These are phyloP conservation scores for Penicillium maclennaniae DNA, from an alignment of 495 filamentous ascomycete genomes.

Conservation along the genomic window DNA sequence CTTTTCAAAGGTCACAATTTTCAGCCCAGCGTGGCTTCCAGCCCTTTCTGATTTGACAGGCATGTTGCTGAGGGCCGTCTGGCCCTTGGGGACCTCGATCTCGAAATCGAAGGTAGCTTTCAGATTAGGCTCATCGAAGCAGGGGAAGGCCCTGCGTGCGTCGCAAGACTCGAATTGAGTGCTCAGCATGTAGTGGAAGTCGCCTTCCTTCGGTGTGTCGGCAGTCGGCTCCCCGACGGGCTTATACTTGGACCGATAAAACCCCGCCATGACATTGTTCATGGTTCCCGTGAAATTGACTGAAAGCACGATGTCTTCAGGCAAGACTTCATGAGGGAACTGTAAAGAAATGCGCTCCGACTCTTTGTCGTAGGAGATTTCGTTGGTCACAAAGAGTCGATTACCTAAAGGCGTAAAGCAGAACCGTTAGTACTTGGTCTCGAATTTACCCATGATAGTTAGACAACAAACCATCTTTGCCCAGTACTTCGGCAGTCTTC, in stretches of 20 bases:
- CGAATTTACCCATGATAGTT: neutral
- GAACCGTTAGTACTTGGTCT: conserved; percentile 7
- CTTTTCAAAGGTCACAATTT: conserved; percentile 77
- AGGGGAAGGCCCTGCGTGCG: conserved; percentile 89
- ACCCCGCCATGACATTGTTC: conserved; percentile 94
- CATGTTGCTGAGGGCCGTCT: conserved; percentile 92
- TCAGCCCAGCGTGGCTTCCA: conserved; percentile 57
- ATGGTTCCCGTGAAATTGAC: conserved; percentile 81
- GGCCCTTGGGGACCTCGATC: conserved; percentile 83
- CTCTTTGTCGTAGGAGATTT: conserved; percentile 73
- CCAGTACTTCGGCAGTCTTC: conserved; percentile 31
- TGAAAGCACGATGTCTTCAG: conserved; percentile 58
- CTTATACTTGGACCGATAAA: conserved; percentile 94
- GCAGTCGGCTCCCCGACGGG: conserved; percentile 61
- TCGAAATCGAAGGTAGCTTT: conserved; percentile 93
- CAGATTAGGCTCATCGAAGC: conserved; percentile 96
- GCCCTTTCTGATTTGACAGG: conserved; percentile 66
- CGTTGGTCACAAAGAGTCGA: conserved; percentile 51
- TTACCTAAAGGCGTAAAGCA: conserved; percentile 19
- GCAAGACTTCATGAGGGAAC: conserved; percentile 61
- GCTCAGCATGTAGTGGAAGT: conserved; percentile 88
- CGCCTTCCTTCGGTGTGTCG: conserved; percentile 71
- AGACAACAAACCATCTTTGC: conserved; percentile 28
- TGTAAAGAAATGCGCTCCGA: conserved; percentile 72
- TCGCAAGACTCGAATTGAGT: conserved; percentile 98